Base-by-base conservation (phyloP, 78 protist species). In the Guillardia theta region DNA sequence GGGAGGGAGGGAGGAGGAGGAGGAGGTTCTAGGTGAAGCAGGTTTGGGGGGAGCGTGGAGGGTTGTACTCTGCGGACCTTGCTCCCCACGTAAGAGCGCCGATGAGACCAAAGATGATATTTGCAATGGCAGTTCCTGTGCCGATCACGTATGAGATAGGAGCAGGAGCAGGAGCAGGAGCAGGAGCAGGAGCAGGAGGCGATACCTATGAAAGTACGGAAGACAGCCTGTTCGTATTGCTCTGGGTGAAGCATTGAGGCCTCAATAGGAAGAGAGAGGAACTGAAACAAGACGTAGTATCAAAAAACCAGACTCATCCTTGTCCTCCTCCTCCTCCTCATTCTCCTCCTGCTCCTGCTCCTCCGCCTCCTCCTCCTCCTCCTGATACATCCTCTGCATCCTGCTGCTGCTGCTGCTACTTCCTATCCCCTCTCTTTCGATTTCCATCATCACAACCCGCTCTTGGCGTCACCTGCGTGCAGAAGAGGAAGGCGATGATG, bases 401-500 rank as follows among this genome's bases (percentile, higher is more conserved):
- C n/a, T n/a, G n/a, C n/a, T n/a, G n/a, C n/a, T n/a, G n/a, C n/a
- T n/a, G n/a, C n/a, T n/a, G n/a, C n/a, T n/a, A n/a, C n/a, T n/a
- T n/a, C n/a, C n/a, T n/a, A n/a, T n/a, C n/a, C n/a, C n/a, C n/a
- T n/a, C n/a, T n/a, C n/a, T n/a, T n/a, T n/a, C n/a, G n/a, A n/a
- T n/a, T n/a, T n/a, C n/a, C n/a, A n/a, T n/a, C n/a, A n/a, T n/a
- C n/a, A n/a, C n/a, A n/a, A n/a, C n/a, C n/a, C n/a, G n/a, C n/a
- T n/a, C n/a, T n/a, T 1, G 6, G 70, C 4, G 70, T 24, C 27
- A 58, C 70, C 70, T 58, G 70, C 3, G 70, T 58, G 70, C 70
- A 58, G 70, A 58, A 58, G 70, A 58, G 70, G 70, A 58, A 58
- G 70, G 70, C 70, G 70, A 58, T 58, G 70, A 58, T 58, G 70